Conservation (phyloP, 2,329 filamentous ascomycete species). For the Fusarium neocosmosporiellum region DNA sequence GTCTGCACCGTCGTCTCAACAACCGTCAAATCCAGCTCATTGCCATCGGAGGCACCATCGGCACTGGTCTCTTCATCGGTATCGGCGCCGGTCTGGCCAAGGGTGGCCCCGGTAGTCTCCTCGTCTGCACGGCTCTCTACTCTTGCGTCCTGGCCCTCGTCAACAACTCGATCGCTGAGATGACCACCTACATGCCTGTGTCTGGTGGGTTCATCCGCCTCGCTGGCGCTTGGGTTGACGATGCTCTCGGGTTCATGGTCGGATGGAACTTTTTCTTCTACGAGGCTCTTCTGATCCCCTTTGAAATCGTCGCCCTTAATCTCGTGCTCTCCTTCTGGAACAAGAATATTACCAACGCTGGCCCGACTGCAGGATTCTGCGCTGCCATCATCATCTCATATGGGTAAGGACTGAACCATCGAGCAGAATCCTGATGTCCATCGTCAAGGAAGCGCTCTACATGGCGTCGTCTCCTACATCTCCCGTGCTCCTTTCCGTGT, state of each 20-base stretch:
- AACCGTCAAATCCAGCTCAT: constrained; percentile 37
- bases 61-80: constrained; percentile 34
- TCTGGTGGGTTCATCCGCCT: constrained; percentile 36
- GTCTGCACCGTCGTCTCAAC: constrained; percentile 37
- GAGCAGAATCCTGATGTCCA: constrained; percentile 30
- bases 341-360: constrained; percentile 24
- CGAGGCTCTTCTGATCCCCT: constrained; percentile 48
- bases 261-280: constrained; percentile 50
- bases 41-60: constrained; percentile 31
- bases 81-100: constrained; percentile 36
- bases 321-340: constrained; percentile 48
- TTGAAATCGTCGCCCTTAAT: constrained; percentile 47
- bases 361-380: constrained; percentile 46
- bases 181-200: constrained; percentile 38
- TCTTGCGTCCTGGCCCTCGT: constrained; percentile 34
- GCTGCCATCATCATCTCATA: constrained; percentile 34
- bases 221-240: constrained; percentile 35
- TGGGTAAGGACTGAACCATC: constrained; percentile 31
- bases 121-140: constrained; percentile 35
- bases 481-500: constrained; percentile 2
- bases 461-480: constrained; percentile 11
- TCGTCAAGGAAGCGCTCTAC: constrained; percentile 31
- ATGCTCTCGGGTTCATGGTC: constrained; percentile 39
- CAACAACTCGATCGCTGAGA: constrained; percentile 39
- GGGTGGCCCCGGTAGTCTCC: constrained; percentile 29